Evolutionary conservation across 192 early-diverging fungal species (phyloP), one percentile per base, ranked within the genome.

Genomic region (Linnemannia zychae): DNA sequence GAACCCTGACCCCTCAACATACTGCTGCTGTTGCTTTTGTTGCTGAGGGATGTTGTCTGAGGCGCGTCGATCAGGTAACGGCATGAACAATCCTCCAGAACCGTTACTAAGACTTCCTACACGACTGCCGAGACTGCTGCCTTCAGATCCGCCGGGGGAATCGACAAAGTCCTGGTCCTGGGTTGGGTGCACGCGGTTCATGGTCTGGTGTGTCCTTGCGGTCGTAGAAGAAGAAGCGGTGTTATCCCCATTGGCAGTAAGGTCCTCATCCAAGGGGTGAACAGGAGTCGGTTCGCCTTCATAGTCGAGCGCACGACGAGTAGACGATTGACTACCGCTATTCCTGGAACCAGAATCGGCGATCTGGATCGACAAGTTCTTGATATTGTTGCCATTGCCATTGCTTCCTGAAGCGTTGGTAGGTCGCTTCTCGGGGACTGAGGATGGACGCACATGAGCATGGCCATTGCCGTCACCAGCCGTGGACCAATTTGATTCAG

Each of bases 351-450:
- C 40, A 48, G 22, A 13, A 0, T 48, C 72, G 6, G 75, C 67
- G 46, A 85, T 77, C 40, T 85, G 83, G 50, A 85, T 85, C 40
- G 83, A 85, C 22, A 85, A 65, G 9, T 85, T 79, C 37, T 77
- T 74, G 44, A 85, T 72, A 65, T 85, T 85, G 67, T 75, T 71
- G 46, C 44, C 71, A 22, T 49, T 68, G 57, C 50, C 44, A 37
- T 24, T 67, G 37, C 57, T 49, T 53, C 69, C 69, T 28, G 22
- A 12, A 38, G 37, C 13, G 22, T 63, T 63, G 28, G 24, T 63
- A 12, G 28, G 28, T 12, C 57, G 9, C 28, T 63, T 63, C 57
- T 63, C 57, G 3, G 13, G 11, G 12, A 63, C 28, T 15, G 28
- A 28, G 15, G 57, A 63, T 9, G 40, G 40, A 6, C 40, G 40